A percentile compares a stretch with the other conserved stretches of the same genome.
Evolutionary conservation across 2,329 filamentous ascomycete species (phyloP).

Genomic region (Trichoderma arundinaceum): DNA sequence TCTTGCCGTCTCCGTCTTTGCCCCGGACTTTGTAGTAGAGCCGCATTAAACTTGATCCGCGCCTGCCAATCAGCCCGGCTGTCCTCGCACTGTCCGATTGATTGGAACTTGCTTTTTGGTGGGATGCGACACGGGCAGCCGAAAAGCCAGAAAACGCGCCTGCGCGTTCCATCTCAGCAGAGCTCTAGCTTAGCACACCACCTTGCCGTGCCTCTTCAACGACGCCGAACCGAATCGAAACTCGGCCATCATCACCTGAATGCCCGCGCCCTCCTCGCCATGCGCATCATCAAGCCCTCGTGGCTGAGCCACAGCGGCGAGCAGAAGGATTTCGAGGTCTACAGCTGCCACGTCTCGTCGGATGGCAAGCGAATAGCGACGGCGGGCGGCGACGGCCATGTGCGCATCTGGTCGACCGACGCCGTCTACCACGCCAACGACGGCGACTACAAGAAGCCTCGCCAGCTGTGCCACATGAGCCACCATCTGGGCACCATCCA

Average conservation of each 20-base stretch:
- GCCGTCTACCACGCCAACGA: slow-evolving; percentile 84
- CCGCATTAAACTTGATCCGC: slow-evolving; percentile 28
- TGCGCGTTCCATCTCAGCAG: slow-evolving; percentile 6
- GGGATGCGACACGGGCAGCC: slow-evolving; percentile 19
- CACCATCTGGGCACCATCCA: slow-evolving; percentile 98
- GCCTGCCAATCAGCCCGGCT: not conserved
- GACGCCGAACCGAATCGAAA: not conserved
- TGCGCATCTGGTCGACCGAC: slow-evolving; percentile 97
- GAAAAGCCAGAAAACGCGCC: slow-evolving; percentile 28
- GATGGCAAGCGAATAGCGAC: slow-evolving; percentile 92
- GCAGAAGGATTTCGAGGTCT: slow-evolving; percentile 98
- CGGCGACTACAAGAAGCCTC: slow-evolving; percentile 74
- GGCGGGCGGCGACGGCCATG: slow-evolving; percentile 95
- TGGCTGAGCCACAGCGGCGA: slow-evolving; percentile 97
- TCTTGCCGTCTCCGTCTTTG: not conserved
- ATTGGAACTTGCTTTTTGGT: slow-evolving; percentile 9
- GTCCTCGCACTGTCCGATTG: not conserved
- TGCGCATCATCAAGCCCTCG: slow-evolving; percentile 91
- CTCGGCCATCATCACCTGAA: slow-evolving; percentile 22
- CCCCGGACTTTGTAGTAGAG: not conserved
- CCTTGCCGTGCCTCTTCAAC: not conserved
- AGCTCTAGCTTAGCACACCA: no score
- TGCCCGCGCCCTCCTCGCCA: slow-evolving; percentile 45
- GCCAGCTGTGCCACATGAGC: slow-evolving; percentile 96
- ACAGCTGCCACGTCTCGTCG: slow-evolving; percentile 95